A percentile compares a stretch with the other conserved stretches of the same genome.
These are phyloP conservation scores for Phanerodontia chrysosporium DNA, from an alignment of 768 basidiomycete species.

Conservation along the genomic window DNA sequence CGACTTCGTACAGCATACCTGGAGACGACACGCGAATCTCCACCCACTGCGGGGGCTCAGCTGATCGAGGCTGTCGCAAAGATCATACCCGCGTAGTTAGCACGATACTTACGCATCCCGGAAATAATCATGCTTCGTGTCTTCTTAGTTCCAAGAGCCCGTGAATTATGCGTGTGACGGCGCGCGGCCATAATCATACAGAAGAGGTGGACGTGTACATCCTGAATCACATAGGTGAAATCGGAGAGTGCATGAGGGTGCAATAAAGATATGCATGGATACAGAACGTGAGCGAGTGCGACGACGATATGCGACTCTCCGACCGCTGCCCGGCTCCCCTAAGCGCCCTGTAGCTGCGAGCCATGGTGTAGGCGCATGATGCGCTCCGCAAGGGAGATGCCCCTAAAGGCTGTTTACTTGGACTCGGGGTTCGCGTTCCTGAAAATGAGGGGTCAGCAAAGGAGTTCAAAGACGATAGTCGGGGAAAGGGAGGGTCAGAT, in stretches of 20 bases:
- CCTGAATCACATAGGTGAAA: constrained; percentile 6
- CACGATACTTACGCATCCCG: background rate
- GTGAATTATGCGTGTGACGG: background rate
- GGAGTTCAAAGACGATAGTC: background rate
- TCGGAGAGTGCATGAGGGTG: constrained; percentile 9
- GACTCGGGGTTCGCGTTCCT: constrained; percentile 37
- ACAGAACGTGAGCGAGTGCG: constrained; percentile 9
- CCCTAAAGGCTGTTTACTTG: constrained; percentile 24
- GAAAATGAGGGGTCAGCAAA: constrained; percentile 14
- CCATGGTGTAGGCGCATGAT: background rate
- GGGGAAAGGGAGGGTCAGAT: constrained; percentile 61
- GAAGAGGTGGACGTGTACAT: constrained; percentile 3
- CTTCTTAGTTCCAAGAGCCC: background rate
- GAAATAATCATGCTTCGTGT: background rate
- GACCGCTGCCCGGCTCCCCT: constrained; percentile 5
- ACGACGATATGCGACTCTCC: constrained; percentile 11
- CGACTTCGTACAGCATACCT: constrained; percentile 57
- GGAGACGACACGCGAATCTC: constrained; percentile 23
- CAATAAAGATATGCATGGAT: constrained; percentile 14
- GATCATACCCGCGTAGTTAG: constrained; percentile 17
- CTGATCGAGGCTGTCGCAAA: constrained; percentile 18
- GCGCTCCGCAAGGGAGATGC: background rate
- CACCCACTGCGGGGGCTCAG: constrained; percentile 18
- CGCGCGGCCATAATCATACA: constrained; percentile 10
- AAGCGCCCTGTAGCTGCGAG: constrained; percentile 9